Base-by-base conservation (phyloP, 345 rosid species). In the Abelmoschus esculentus region DNA sequence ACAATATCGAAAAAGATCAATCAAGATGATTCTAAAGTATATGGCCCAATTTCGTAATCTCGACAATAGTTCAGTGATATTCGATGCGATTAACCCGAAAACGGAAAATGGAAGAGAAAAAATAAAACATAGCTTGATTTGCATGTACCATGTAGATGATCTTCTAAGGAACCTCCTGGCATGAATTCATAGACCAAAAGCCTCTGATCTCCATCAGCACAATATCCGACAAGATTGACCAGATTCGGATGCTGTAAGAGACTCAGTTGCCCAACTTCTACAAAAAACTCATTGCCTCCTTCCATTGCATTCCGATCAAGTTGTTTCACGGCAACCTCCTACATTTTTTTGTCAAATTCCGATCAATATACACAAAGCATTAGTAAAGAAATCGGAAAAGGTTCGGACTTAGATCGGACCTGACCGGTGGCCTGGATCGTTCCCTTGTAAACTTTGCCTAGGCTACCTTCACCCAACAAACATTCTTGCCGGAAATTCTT, bases 401-500 rank as follows among this genome's bases (percentile, higher is more conserved):
- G 46, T 10, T 42, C 13, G 46, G 46, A 42, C 46, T 1, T 19
- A 18, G 19, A 54, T 13, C 4, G 31, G 13, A 91, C 97, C 96
- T 86, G 87, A 7, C 83, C 84, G 9, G 74, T 84, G 2, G 81
- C 70, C 61, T 86, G 84, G 73, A 92, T 80, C 34, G 85, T 84
- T 22, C 60, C 60, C 60, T 56, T 56, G 60, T 56, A 56, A 56
- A 56, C 60, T 22, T 22, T 56, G 14, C 60, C 60, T 7, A 56
- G 32, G 22, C 32, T 12, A 12, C 60, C 60, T 56, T 56, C 60
- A 10, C 60, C 31, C 31, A 91, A 17, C 47, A 89, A 82, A 75
- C 84, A 82, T 67, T 86, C 97, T 22, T 84, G 88, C 1, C 86
- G 83, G 78, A 91, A 91, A 73, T 89, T 91, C 74, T 76, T 86